A percentile compares a stretch with the other conserved stretches of the same genome.
These are phyloP conservation scores for Ramalina intermedia DNA, from an alignment of 495 filamentous ascomycete genomes.

Conservation along the genomic window DNA sequence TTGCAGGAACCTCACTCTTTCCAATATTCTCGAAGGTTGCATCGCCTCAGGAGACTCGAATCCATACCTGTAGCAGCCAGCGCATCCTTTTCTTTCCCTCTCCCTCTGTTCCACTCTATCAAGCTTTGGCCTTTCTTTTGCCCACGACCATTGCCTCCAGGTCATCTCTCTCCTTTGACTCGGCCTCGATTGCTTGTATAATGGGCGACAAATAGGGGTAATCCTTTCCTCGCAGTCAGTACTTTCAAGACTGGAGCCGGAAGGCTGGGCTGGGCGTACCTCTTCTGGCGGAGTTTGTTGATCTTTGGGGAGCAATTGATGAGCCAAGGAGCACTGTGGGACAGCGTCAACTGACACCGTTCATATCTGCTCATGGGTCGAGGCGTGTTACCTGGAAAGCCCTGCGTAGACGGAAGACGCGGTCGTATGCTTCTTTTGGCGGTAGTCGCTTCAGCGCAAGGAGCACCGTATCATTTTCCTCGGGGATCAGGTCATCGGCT, in stretches of 20 bases:
- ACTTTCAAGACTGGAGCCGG: constrained; percentile 7
- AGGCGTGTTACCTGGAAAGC: constrained; percentile 65
- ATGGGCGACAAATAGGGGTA: constrained; percentile 62
- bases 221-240: constrained; percentile 42
- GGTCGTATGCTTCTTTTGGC: constrained; percentile 84
- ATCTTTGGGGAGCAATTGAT: constrained; percentile 67
- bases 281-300: constrained; percentile 69
- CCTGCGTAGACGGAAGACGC: constrained; percentile 87
- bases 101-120: too few relatives aligned
- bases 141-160: constrained; percentile 65
- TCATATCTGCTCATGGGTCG: neutral
- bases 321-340: constrained; percentile 58
- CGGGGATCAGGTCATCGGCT: constrained; percentile 81
- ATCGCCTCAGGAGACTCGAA: neutral
- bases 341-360: neutral
- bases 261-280: constrained; percentile 30
- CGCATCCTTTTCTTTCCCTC: neutral
- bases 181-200: constrained; percentile 71
- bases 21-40: too few relatives aligned
- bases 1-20: too few relatives aligned
- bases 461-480: constrained; percentile 76
- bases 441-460: constrained; percentile 80
- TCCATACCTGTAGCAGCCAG: neutral
- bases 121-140: constrained; percentile 24
- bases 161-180: constrained; percentile 65